phyloP scores from a whole-genome alignment of 306 rosid genomes.

The Macrotyloma uniflorum region DNA sequence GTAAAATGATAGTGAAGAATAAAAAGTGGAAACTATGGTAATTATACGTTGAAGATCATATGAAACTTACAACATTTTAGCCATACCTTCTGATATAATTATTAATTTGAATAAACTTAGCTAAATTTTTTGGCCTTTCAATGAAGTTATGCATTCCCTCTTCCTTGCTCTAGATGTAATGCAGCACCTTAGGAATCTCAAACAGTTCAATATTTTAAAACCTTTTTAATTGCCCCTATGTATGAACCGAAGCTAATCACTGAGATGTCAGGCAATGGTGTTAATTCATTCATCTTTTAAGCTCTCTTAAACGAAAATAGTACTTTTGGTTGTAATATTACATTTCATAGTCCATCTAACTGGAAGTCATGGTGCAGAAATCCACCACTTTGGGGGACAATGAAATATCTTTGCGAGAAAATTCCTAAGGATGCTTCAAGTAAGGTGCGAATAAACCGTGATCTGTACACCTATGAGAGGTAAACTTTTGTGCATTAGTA shows the following conservation, averaged over 20 bases:
- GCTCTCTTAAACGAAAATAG: slow-evolving; percentile 15
- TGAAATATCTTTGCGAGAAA: slow-evolving; percentile 91
- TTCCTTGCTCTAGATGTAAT: not conserved
- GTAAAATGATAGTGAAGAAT: not conserved
- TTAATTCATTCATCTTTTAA: not conserved
- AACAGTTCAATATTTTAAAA: not conserved
- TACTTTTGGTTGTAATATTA: not conserved
- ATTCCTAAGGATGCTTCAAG: slow-evolving; percentile 96
- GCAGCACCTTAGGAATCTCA: not conserved
- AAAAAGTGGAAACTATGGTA: not conserved
- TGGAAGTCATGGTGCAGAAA: slow-evolving; percentile 61
- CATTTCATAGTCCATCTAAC: slow-evolving; percentile 29
- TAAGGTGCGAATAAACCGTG: slow-evolving; percentile 95
- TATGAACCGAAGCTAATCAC: not conserved
- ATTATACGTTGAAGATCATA: not conserved
- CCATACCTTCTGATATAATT: not conserved
- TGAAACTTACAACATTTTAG: not conserved
- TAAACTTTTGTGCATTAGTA: slow-evolving; percentile 36
- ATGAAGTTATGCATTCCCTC: not conserved
- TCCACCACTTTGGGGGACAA: slow-evolving; percentile 92
- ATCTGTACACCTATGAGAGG: slow-evolving; percentile 80
- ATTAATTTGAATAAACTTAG: not conserved
- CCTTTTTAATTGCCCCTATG: slow-evolving; percentile 1
- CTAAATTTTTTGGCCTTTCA: not conserved
- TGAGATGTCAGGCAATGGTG: slow-evolving; percentile 5